phyloP scores from a whole-genome alignment of 768 basidiomycete genomes.

The Phallus indusiatus region DNA sequence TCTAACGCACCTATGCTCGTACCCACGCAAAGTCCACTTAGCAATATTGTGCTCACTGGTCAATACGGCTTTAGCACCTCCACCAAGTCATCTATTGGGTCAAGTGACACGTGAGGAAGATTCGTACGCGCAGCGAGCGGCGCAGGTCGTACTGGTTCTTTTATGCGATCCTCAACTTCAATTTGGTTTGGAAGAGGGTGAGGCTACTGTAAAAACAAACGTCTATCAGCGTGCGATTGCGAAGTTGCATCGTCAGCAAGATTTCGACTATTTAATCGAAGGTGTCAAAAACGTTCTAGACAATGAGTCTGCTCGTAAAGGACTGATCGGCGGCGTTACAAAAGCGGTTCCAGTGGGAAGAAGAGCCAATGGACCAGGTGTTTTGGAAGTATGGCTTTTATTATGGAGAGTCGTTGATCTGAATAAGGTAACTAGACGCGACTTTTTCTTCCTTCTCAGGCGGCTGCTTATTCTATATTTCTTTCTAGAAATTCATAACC shows the following conservation, averaged over 20 bases:
- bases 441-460: too few species aligned
- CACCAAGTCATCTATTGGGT: slow-evolving; percentile 19
- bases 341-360: slow-evolving; percentile 1
- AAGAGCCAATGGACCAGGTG: slow-evolving; percentile 9
- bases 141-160: slow-evolving; percentile 5
- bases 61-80: slow-evolving; percentile 78
- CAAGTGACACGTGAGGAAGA: slow-evolving; percentile 7
- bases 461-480: neutral
- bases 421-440: slow-evolving; percentile 59
- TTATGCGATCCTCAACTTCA: neutral
- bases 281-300: slow-evolving; percentile 42
- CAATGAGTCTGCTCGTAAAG: slow-evolving; percentile 5
- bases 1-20: slow-evolving; percentile 55
- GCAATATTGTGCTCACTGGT: slow-evolving; percentile 88
- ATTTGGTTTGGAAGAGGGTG: neutral
- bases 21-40: slow-evolving; percentile 75
- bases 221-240: slow-evolving; percentile 88
- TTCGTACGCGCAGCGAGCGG: slow-evolving; percentile 13
- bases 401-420: slow-evolving; percentile 90
- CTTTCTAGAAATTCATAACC: slow-evolving; percentile 78
- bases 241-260: slow-evolving; percentile 88
- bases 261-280: slow-evolving; percentile 75
- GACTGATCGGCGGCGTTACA: neutral
- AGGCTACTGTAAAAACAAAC: slow-evolving; percentile 42
- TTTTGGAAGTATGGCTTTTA: slow-evolving; percentile 22